A percentile compares a stretch with the other conserved stretches of the same genome.
Conservation (phyloP, 805 yeast species). For the Kuraishia borneana region DNA sequence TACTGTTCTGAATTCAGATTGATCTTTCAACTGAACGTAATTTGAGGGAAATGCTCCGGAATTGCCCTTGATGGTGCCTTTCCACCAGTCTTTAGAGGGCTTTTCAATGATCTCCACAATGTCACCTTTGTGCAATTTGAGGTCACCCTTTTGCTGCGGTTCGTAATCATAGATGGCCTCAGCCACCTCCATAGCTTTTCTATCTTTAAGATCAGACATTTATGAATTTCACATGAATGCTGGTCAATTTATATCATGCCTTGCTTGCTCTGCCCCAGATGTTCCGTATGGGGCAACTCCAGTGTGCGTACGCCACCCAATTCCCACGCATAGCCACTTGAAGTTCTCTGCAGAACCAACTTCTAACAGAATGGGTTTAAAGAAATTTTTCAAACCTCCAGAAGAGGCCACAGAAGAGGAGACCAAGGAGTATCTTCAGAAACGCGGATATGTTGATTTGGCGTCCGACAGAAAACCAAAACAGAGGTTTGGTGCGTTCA, state of each 20-base stretch:
- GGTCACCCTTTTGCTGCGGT: constrained; percentile 60
- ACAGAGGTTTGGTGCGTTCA: constrained; percentile 36
- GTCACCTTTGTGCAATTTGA: constrained; percentile 48
- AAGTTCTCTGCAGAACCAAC: too few relatives aligned
- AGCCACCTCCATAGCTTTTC: constrained; percentile 19
- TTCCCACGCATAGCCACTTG: too few relatives aligned
- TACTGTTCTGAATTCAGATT: constrained; percentile 7
- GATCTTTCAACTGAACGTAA: constrained; percentile 39
- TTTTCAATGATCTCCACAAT: constrained; percentile 53
- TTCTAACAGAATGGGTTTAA: constrained; percentile 36
- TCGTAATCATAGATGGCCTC: constrained; percentile 60
- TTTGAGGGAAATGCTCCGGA: constrained; percentile 77
- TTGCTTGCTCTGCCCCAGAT: too few relatives aligned
- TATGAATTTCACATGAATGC: too few relatives aligned
- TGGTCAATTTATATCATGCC: too few relatives aligned
- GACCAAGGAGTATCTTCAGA: constrained; percentile 27
- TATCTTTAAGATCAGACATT: neutral
- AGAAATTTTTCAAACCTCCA: constrained; percentile 37
- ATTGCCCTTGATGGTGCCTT: constrained; percentile 42
- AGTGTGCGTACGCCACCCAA: too few relatives aligned
- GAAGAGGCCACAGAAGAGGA: constrained; percentile 31
- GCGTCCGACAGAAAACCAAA: constrained; percentile 23
- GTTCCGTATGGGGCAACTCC: too few relatives aligned
- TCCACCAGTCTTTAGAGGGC: constrained; percentile 77
- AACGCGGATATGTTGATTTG: constrained; percentile 26